Base-by-base conservation (phyloP, 306 rosid genomes). In the Rubus parviflorus region DNA sequence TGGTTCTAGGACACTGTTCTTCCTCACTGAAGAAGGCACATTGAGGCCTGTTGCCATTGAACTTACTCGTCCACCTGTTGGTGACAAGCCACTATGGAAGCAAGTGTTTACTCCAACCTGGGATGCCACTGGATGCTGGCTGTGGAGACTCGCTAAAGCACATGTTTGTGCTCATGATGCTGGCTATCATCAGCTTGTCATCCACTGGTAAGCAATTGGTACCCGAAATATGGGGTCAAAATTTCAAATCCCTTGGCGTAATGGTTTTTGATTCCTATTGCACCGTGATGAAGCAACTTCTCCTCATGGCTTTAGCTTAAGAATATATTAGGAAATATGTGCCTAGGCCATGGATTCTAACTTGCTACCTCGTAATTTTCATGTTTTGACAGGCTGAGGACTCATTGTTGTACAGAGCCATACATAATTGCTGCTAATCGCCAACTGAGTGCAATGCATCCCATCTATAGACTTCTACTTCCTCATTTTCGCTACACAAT, bases 401-500 rank as follows among this genome's bases (percentile, higher is more conserved):
- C 84, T 41, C 87, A 80, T 25, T 48, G 73, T 14, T 35, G 62
- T 1, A 76, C 84, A 40, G 87, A 83, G 53, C 84, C 86, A 43
- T 83, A 80, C 17, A 68, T 83, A 10, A 83, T 83, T 57, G 86
- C 79, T 12, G 64, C 83, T 1, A 75, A 83, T n/a, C 66, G 86
- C 37, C 84, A 83, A 40, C 23, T 83, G 4, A 83, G 82, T 58
- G 83, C 65, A 64, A 80, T 85, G 85, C 88, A 85, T 40, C 81
- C 88, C 37, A 73, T 85, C 47, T 78, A 75, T 35, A 81, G 84
- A 71, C 72, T 85, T 47, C 60, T 85, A 30, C 88, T 23, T 19
- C 88, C 88, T 74, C 88, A 85, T 75, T 85, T 85, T 51, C 76
- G 88, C 52, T 85, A 81, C 25, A 85, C 87, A 14, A 68, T 84